Evolutionary conservation across 1,284 basidiomycete genomes (phyloP).

Genomic region (Boletus mariae): DNA sequence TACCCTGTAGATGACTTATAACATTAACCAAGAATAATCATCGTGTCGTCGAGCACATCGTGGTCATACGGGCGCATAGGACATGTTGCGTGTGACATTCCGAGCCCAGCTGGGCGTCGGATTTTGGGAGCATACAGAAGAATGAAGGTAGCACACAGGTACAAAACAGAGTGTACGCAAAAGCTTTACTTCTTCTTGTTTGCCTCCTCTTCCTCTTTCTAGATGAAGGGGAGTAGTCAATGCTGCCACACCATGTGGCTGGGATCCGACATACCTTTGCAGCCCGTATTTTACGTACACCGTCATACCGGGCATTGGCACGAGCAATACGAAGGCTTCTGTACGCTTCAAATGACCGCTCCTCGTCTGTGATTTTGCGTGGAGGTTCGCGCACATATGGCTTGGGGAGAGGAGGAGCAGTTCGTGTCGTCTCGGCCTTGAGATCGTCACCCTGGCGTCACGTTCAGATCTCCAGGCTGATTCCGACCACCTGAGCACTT

Average conservation of each 20-base stretch:
- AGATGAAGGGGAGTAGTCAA: conserved; percentile 17
- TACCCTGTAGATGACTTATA: conserved; percentile 16
- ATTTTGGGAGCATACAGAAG: conserved; percentile 37
- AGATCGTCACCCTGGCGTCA: conserved; percentile 75
- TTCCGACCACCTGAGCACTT: conserved; percentile 32
- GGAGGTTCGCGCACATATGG: conserved; percentile 77
- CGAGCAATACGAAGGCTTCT: conserved; percentile 86
- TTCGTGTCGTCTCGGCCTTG: conserved; percentile 75
- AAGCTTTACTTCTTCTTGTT: conserved; percentile 80
- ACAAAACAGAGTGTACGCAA: conserved; percentile 2
- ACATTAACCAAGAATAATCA: background rate
- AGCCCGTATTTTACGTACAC: conserved; percentile 77
- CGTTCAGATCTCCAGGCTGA: conserved; percentile 4
- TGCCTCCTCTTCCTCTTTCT: conserved; percentile 92
- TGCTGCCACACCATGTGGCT: conserved; percentile 1
- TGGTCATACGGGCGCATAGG: background rate
- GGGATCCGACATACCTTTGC: conserved; percentile 60
- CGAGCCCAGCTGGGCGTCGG: conserved; percentile 20
- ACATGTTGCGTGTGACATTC: conserved; percentile 17
- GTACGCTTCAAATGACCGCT: conserved; percentile 89
- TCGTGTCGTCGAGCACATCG: background rate
- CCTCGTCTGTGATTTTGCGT: conserved; percentile 90
- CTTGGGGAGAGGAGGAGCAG: conserved; percentile 66
- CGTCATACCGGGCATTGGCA: conserved; percentile 82
- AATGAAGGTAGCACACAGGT: conserved; percentile 5